Evolutionary conservation across 2,329 filamentous ascomycete genomes (phyloP).

Genomic region (Botrytis pseudocinerea): DNA sequence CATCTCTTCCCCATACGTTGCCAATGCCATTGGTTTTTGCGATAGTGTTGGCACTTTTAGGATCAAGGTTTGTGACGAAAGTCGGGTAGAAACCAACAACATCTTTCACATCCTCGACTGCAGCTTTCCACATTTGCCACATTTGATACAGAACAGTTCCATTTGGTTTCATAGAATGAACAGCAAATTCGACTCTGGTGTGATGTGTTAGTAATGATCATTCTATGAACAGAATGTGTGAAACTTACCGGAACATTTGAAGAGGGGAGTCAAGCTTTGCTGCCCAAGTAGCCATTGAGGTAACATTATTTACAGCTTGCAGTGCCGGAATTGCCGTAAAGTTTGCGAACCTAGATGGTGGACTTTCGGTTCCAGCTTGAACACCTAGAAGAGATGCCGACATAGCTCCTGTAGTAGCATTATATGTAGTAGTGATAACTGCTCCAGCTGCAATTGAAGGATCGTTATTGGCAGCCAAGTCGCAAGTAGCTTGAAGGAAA

Average conservation of each 20-base stretch:
- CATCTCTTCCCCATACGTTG: constrained; percentile 44
- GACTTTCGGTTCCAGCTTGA: constrained; percentile 25
- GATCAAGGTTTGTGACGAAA: constrained; percentile 42
- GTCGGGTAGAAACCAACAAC: constrained; percentile 44
- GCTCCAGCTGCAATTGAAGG: constrained; percentile 25
- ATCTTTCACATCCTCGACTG: constrained; percentile 41
- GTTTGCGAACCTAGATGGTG: constrained; percentile 27
- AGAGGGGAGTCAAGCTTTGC: constrained; percentile 26
- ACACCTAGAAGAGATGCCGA: constrained; percentile 26
- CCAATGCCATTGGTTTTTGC: constrained; percentile 44
- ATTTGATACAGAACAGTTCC: constrained; percentile 40
- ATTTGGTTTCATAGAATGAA: constrained; percentile 44
- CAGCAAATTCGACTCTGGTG: constrained; percentile 37
- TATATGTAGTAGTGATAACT: constrained; percentile 23
- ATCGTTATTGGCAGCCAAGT: constrained; percentile 23
- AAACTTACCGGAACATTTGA: constrained; percentile 27
- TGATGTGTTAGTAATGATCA: background rate
- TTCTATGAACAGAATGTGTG: background rate
- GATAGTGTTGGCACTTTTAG: constrained; percentile 37
- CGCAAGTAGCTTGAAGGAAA: constrained; percentile 25
- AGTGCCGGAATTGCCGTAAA: constrained; percentile 26
- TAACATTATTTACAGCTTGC: constrained; percentile 16
- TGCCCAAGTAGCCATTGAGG: constrained; percentile 17
- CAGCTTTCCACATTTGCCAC: constrained; percentile 42
- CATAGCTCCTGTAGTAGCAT: constrained; percentile 24